Evolutionary conservation across 2,329 filamentous ascomycete genomes (phyloP), one percentile per base, ranked within the genome.

Genomic region (Calcarisporium arbuscula): DNA sequence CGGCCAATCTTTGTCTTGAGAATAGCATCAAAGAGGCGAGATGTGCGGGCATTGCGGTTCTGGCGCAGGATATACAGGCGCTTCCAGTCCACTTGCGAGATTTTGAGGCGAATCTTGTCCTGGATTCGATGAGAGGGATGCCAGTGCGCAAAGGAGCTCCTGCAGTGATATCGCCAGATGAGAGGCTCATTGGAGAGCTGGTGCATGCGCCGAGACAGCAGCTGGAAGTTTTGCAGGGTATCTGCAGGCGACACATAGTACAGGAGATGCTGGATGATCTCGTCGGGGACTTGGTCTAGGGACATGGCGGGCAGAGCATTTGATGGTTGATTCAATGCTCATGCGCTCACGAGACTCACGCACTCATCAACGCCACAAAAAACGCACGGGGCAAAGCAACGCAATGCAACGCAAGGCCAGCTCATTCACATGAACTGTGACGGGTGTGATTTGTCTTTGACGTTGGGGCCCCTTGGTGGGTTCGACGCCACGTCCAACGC

Each of bases 241-340:
- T 80, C 70, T 37, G 67, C 66, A 45, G 71, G 81, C 51, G 60
- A 76, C 53, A 62, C 56, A 52, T 78, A 78, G 42, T 71, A 68
- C 45, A 95, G 70, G 45, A 96, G 83, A 34, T 80, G 73, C 53
- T 86, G 78, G 49, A 96, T 70, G 43, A 96, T 75, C 65, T 98
- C 92, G 58, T 90, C 84, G 26, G 89, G 89, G 22, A 92, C 67
- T 35, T 54, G 47, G 25, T 63, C 54, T 36, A 75, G 49, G 23
- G 59, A 58, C 54, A 60, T 58, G 44, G 35, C 49, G 43, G 41
- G 32, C 40, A 40, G 41, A 42, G 37, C 36, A 40, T 22, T 39
- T 40, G 28, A 34, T 18, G 23, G 26, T 16, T 34, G 32, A 25
- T 27, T n/a, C 10, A 19, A 28, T 26, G n/a, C n/a, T n/a, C n/a